Conservation (phyloP, 2,329 filamentous ascomycete species). For the Lachnum nothofagi region DNA sequence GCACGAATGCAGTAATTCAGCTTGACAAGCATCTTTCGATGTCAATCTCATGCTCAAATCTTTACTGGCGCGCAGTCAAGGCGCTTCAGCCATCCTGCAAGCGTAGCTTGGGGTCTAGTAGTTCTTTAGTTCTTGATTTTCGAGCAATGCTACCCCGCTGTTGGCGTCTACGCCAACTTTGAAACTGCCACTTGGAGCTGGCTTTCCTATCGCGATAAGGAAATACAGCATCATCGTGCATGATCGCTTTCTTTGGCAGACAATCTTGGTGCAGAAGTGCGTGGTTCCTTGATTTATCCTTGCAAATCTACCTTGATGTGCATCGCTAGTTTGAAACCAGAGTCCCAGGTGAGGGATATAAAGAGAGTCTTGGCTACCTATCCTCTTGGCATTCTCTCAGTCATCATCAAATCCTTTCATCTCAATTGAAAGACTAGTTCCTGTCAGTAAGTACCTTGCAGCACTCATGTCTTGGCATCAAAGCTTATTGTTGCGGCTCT, state of each 20-base stretch:
- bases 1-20: no score
- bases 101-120: no score
- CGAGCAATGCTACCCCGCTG: not conserved
- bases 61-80: no score
- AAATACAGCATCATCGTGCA: not conserved
- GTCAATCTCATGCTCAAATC: no score
- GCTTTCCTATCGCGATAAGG: not conserved
- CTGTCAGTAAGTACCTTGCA: not conserved
- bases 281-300: not conserved
- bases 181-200: not conserved
- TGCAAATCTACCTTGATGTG: not conserved
- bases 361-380: slow-evolving; percentile 5
- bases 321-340: no score
- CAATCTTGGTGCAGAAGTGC: not conserved
- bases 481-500: not conserved
- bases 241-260: not conserved
- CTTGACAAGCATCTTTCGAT: no score
- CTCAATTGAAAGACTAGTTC: not conserved
- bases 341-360: not conserved
- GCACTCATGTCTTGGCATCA: not conserved
- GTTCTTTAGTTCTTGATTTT: no score
- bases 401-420: not conserved
- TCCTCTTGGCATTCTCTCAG: slow-evolving; percentile 6
- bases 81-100: no score
- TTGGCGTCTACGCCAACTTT: not conserved